Base-by-base conservation (phyloP, 164 flowering plant species). In the Chimonanthus salicifolius region DNA sequence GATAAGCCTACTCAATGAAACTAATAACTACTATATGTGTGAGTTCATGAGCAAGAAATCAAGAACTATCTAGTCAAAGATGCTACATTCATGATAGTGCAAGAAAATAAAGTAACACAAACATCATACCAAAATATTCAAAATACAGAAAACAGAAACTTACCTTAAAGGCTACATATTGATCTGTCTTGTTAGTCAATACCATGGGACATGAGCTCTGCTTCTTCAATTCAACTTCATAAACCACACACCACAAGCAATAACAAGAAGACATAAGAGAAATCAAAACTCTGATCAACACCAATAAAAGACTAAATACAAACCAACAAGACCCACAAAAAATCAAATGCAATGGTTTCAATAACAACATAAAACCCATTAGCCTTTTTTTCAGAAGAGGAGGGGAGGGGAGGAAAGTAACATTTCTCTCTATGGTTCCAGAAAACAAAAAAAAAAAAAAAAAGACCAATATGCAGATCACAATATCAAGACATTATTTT, bases 121-220 rank as follows among this genome's bases (percentile, higher is more conserved):
- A 4, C 4, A 13, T n/a, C 5, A 54, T 11, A 54, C 13, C 5
- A 4, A 4, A 51, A 51, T 3, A 51, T 4, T 4, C 0, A 7
- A 54, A 54, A 11, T n/a, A 3, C 60, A 13, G 60, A 54, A 13
- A 54, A 13, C 60, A 64, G 8, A 64, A 15, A 13, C 70, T 7
- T 75, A 94, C 97, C 94, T 94, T 94, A 76, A 92, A 94, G 0
- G 97, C 97, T 3, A 94, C 88, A 82, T 83, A 81, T 33, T 91
- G 82, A 71, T 90, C 85, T 4, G 92, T 86, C 83, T 88, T 94
- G 81, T 94, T 92, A 0, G 83, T 82, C 81, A 92, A 82, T 73
- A 87, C 95, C 87, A 92, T 70, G 50, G 95, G 84, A 82, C 97
- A 94, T 6, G 97, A 86, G 76, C 89, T 90, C 86, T 91, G 97